phyloP scores from a whole-genome alignment of 1,284 basidiomycete species.

The Malassezia psittaci region DNA sequence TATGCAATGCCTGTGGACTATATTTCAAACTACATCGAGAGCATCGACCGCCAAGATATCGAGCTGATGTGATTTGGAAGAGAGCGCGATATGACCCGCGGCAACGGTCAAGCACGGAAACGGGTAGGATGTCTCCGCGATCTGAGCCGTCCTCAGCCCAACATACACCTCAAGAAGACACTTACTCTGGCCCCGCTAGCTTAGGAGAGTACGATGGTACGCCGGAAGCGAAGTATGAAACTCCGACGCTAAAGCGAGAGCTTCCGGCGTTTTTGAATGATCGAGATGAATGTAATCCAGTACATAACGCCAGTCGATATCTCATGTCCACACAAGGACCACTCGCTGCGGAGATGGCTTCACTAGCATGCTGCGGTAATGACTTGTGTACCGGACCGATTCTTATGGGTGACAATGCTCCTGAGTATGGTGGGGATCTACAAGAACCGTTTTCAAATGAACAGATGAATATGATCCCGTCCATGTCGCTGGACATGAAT shows the following conservation, averaged over 20 bases:
- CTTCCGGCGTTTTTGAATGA: neutral
- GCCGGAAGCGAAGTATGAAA: neutral
- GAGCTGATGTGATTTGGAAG: constrained; percentile 43
- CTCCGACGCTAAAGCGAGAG: neutral
- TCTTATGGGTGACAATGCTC: constrained; percentile 4
- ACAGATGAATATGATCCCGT: neutral
- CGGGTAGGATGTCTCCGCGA: neutral
- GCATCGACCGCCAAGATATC: constrained; percentile 36
- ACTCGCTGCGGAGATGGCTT: neutral
- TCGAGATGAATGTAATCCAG: constrained; percentile 1
- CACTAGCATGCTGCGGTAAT: constrained; percentile 12
- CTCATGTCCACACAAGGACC: constrained; percentile 10
- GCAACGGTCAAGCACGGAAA: neutral
- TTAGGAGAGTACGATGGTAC: neutral
- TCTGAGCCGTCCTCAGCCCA: neutral
- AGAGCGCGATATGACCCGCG: constrained; percentile 31
- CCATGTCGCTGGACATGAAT: neutral
- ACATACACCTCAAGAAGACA: neutral
- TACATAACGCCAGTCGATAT: neutral
- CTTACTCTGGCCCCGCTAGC: neutral
- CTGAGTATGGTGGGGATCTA: neutral
- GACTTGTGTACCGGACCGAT: constrained; percentile 13
- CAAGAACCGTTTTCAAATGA: neutral
- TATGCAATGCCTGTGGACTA: constrained; percentile 41
- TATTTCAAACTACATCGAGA: constrained; percentile 39